Base-by-base conservation (phyloP, 2,329 filamentous ascomycete genomes). In the Penicillium oxalicum region DNA sequence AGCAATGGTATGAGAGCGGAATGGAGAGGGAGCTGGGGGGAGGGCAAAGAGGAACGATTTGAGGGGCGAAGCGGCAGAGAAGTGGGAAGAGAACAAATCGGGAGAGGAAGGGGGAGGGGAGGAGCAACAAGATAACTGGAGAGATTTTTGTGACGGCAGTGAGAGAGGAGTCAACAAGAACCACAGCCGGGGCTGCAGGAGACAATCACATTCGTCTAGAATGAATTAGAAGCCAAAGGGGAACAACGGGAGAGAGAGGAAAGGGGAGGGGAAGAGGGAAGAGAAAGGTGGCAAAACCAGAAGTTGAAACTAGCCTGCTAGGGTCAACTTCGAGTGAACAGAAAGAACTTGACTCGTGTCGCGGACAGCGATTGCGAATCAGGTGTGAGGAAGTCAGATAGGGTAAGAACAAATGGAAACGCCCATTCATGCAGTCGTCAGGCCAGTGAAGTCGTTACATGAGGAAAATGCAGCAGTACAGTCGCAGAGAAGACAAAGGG, bases 371-470 rank as follows among this genome's bases (percentile, higher is more conserved):
- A 57, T 59, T 55, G 52, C 59, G 39, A 47, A 44, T 47, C 50
- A 34, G 49, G 41, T 3, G 40, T 52, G 40, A 40, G 33, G 48
- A 49, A 58, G 9, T 29, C 18, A 38, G 25, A 33, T 9, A 12
- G 43, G 51, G 47, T 18, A 42, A 47, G 50, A 51, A 45, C 57
- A 56, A 45, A 60, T 59, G 51, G 61, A 61, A 69, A 68, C 65
- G 64, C 64, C 65, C 66, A 62, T 55, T 68, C 66, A 68, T 69
- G 66, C 66, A 67, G 62, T 69, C 66, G 61, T 69, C 63, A 68
- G 58, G 63, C 63, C 61, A 57, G 61, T 62, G 62, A 66, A 66
- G 59, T 69, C 66, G 62, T 69, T 67, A 69, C 65, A 68, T 61
- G 63, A 59, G 52, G 57, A 52, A 63, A 52, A 61, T 66, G 65